phyloP scores from a whole-genome alignment of 2,329 filamentous ascomycete species.

The Fusarium denticulatum region DNA sequence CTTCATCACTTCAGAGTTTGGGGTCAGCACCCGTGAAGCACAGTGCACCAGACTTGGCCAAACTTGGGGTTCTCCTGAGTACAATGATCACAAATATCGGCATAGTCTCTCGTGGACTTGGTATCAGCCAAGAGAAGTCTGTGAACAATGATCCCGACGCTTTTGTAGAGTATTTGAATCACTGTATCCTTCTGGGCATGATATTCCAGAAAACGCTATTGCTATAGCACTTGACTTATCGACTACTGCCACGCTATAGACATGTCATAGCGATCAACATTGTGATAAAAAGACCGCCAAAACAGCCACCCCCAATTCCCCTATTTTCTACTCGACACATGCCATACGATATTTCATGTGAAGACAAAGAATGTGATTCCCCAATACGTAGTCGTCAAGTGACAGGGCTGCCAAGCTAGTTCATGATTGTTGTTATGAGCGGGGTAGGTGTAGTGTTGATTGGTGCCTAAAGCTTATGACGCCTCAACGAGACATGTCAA shows the following conservation, averaged over 20 bases:
- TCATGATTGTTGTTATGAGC: accelerated
- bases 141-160: no score
- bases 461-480: no score
- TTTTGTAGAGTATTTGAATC: no score
- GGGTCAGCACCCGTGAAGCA: neutral
- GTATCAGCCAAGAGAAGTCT: no score
- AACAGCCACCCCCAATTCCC: neutral
- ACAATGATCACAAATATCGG: neutral
- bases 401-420: neutral
- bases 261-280: neutral
- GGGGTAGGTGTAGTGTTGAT: neutral
- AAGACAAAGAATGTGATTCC: neutral
- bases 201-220: no score
- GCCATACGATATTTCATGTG: neutral
- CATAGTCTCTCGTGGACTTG: no score
- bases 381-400: neutral
- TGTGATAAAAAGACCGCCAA: accelerated
- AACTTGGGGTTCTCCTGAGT: neutral
- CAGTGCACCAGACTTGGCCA: neutral
- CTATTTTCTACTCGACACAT: neutral
- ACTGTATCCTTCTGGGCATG: no score
- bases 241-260: neutral
- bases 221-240: no score
- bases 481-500: no score
- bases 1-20: neutral